Base-by-base conservation (phyloP, 352 stramenopile species). In the Pythium guiyangense region DNA sequence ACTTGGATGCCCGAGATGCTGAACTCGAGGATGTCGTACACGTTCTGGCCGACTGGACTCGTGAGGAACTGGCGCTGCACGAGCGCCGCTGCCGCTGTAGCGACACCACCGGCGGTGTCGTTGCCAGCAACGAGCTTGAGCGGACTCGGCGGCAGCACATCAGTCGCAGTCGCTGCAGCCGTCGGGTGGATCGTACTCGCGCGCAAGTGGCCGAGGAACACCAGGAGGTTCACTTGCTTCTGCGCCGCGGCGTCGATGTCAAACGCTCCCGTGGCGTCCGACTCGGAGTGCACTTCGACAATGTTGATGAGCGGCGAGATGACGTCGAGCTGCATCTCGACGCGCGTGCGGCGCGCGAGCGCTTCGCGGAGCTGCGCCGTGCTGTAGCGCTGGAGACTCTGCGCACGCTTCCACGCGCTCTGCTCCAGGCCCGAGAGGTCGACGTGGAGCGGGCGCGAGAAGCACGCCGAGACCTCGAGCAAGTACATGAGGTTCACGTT, bases 1-100 rank as follows among this genome's bases (percentile, higher is more conserved):
- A 91, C 81, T 69, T 94, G 77, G 52, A 92, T 86, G 3, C 83
- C 83, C 1, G 75, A 81, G n/a, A 94, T 73, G 14, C 69, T 77
- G 42, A 94, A 83, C 42, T 93, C 77, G 14, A 93, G 73, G 1
- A 86, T 66, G 47, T 94, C 85, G 53, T 93, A 92, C n/a, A 94
- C 58, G 61, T 67, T 71, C 25, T 77, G 62, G 1, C 81, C 74
- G 2, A 61, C 59, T 11, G 66, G 55, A 6, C 57, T 53, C 22
- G 64, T 31, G 42, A 47, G 48, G 42, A 70, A 53, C 42, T 35
- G 59, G 43, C 49, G 46, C 57, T 48, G 39, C 18, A 39, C 27
- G n/a, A 46, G n/a, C 34, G 35, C 42, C 22, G 54, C 57, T 26
- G 35, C 35, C 15, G 62, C 35, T 4, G 17, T 20, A 0, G 39